phyloP scores from a whole-genome alignment of 257 asterid species.

The Solanum sejunctum region DNA sequence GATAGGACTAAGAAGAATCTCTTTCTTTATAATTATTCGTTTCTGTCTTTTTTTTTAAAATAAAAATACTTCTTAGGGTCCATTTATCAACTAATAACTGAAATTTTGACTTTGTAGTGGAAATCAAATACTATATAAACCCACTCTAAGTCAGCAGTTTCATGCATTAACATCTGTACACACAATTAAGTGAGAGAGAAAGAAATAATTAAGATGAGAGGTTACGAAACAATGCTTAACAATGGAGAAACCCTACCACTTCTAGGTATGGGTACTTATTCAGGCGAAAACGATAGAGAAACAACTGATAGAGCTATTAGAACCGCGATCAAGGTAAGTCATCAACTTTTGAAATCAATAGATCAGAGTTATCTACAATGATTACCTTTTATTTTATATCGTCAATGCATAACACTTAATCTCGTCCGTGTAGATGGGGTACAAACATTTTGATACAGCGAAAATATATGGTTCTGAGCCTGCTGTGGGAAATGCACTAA shows the following conservation, averaged over 20 bases:
- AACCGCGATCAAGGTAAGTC: constrained; percentile 53
- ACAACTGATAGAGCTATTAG: constrained; percentile 56
- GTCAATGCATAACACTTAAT: background rate
- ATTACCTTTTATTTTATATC: background rate
- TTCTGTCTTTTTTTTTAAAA: background rate
- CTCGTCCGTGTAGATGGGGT: constrained; percentile 46
- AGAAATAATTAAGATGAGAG: constrained; percentile 22
- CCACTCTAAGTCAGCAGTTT: background rate
- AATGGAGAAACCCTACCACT: constrained; percentile 57
- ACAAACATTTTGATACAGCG: constrained; percentile 76
- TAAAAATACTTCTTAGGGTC: background rate
- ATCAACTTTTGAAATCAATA: no score
- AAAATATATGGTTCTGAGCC: constrained; percentile 71
- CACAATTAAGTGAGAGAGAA: background rate
- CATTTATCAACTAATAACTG: background rate
- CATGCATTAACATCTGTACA: background rate
- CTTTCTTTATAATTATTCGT: background rate
- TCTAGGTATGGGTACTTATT: constrained; percentile 71
- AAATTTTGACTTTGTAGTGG: background rate
- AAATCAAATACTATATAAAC: background rate
- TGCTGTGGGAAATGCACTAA: constrained; percentile 57
- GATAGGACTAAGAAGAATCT: background rate
- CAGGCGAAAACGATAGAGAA: constrained; percentile 44
- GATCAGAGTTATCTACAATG: background rate
- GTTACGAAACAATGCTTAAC: constrained; percentile 46